Base-by-base conservation (phyloP, 192 early-diverging fungal genomes). In the Mortierella claussenii region DNA sequence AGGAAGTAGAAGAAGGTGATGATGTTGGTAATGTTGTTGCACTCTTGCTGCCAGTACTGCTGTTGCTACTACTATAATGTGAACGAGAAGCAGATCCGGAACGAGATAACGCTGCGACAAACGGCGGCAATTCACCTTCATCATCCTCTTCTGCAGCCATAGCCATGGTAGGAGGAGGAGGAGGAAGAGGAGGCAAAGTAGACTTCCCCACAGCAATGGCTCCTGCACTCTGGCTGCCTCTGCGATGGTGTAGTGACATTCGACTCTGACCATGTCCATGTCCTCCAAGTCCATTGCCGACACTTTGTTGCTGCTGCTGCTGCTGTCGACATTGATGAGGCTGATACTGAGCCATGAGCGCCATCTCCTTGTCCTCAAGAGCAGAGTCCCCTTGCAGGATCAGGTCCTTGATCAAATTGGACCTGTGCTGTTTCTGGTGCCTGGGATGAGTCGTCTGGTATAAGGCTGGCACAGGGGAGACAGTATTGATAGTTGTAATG, bases 321-420 rank as follows among this genome's bases (percentile, higher is more conserved):
- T 58, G 40, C 21, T 64, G 56, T 7, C 55, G 56, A 21, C 49
- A 54, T 12, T 60, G 69, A 13, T 65, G 55, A 27, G 69, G 69
- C 30, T 74, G 69, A 33, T 74, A 74, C 50, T 74, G 69, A 17
- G 69, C 69, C 69, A 74, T 74, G 11, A 65, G 37, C 4, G 61
- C 69, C 61, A 58, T 63, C 20, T 74, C 69, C 56, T 74, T 74
- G 21, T 74, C 69, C 23, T 74, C 69, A 1, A 74, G 55, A 3
- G 20, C 54, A 30, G 55, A 58, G 27, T 74, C 69, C 2, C 69
- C 69, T 18, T 74, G 60, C 3, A 74, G 62, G 24, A 74, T 74
- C 49, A 65, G 43, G 20, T 74, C 69, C 48, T 74, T 74, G 56
- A 74, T 74, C 17, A 74, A 49, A 42, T 64, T 51, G 2, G 69